These are phyloP conservation scores for Naegleria fowleri DNA, from an alignment of 208 protist species.

Conservation along the genomic window DNA sequence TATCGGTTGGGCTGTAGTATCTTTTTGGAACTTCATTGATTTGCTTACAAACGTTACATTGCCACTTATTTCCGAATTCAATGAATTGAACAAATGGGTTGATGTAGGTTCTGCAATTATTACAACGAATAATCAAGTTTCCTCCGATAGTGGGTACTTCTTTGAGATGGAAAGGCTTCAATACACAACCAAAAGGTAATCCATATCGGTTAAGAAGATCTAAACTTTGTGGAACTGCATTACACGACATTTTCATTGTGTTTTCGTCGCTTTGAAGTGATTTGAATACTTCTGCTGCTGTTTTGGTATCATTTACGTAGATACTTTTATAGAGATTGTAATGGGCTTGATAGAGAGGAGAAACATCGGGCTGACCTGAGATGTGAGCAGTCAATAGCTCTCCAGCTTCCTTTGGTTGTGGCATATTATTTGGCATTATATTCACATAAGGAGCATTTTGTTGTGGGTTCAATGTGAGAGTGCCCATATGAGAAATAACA, in stretches of 20 bases:
- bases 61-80: slow-evolving; percentile 79
- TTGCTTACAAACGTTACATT: slow-evolving; percentile 85
- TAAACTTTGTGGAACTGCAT: slow-evolving; percentile 10
- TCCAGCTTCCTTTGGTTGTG: not conserved
- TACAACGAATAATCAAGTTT: slow-evolving; percentile 8
- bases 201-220: not conserved
- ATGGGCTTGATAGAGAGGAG: not conserved
- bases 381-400: not conserved
- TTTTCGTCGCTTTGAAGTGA: not conserved
- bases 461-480: not conserved
- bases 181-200: slow-evolving; percentile 1
- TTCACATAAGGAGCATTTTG: not conserved
- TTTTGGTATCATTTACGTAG: not conserved
- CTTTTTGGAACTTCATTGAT: slow-evolving; percentile 75
- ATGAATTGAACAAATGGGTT: slow-evolving; percentile 92
- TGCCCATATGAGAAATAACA: slow-evolving; percentile 1
- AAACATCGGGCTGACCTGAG: not conserved
- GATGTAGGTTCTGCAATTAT: slow-evolving; percentile 85
- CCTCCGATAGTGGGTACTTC: slow-evolving; percentile 2
- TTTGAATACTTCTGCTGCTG: not conserved
- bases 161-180: not conserved
- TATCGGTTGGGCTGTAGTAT: slow-evolving; percentile 75
- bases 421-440: not conserved
- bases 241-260: not conserved
- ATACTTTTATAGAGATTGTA: not conserved